Evolutionary conservation across 257 asterid species (phyloP), one percentile per base, ranked within the genome.

Genomic region (Cynanchum wilfordii): DNA sequence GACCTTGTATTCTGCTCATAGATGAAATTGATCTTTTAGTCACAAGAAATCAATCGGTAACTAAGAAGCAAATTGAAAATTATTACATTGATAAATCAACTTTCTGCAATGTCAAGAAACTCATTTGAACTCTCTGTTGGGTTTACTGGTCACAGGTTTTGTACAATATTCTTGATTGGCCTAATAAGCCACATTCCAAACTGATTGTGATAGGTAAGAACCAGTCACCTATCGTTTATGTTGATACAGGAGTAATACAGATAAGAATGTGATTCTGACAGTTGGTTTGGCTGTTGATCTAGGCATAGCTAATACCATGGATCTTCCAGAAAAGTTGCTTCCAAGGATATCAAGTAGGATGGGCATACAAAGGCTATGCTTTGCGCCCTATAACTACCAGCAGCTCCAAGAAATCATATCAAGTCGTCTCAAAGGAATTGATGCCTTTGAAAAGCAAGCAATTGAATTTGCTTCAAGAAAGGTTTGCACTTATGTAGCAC

Each of bases 261-360:
- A 58, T 47, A 52, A 15, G 27, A 62, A 60, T 30, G 25, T 49
- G 15, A 27, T 62, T 27, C 72, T 59, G 33, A 70, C 30, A 77
- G 33, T 68, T 73, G 44, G 44, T 51, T 69, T 25, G 25, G 25
- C 36, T 63, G 64, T 71, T 30, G 65, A 76, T 81, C 69, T 86
- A 94, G 99, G 99, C 73, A 94, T 94, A 80, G 99, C 99, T 86
- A 94, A 94, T 83, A 94, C 99, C 57, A 94, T 94, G 97, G 97
- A 94, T 89, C 99, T 94, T 81, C 99, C 99, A 45, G 99, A 94
- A 85, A 94, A 89, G 88, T 77, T 94, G 84, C 92, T 94, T 76
- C 97, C 99, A 0, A 91, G 99, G 56, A 91, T 94, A 82, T 91
- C 97, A 44, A 94, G 99, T 82, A 95, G 97, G n/a, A 91, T 94